Percentiles rank a stretch among this genome's conserved stretches.
Conservation (phyloP, 208 protist species). For the Blechomonas ayalai region DNA sequence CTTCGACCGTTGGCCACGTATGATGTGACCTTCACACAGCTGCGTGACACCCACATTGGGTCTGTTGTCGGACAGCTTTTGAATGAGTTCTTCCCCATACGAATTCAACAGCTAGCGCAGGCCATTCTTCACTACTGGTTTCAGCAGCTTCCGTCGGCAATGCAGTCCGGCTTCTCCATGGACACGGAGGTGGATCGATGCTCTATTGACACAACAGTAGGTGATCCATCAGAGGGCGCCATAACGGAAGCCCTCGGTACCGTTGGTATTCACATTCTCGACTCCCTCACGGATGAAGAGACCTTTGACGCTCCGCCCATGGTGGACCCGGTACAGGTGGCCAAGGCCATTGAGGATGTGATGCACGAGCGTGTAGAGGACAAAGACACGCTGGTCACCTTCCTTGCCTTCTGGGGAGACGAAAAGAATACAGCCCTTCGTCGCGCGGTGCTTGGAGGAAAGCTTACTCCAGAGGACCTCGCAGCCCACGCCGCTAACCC, state of each 20-base stretch:
- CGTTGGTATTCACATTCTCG: slow-evolving; percentile 52
- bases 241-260: slow-evolving; percentile 18
- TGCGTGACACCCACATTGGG: slow-evolving; percentile 38
- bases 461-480: slow-evolving; percentile 37
- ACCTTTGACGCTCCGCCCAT: slow-evolving; percentile 27
- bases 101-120: slow-evolving; percentile 32
- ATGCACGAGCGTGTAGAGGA: slow-evolving; percentile 14
- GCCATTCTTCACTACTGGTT: slow-evolving; percentile 78
- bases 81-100: slow-evolving; percentile 20
- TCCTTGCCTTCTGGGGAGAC: slow-evolving; percentile 24
- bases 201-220: slow-evolving; percentile 34
- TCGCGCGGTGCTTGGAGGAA: slow-evolving; percentile 35
- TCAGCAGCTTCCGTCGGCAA: slow-evolving; percentile 25
- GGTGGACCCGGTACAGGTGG: slow-evolving; percentile 21
- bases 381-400: slow-evolving; percentile 23
- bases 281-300: slow-evolving; percentile 68
- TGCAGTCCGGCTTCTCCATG: slow-evolving; percentile 24
- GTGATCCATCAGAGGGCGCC: slow-evolving; percentile 13
- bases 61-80: slow-evolving; percentile 53
- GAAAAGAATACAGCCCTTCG: slow-evolving; percentile 29
- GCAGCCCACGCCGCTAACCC: slow-evolving; percentile 24
- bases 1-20: slow-evolving; percentile 30
- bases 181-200: slow-evolving; percentile 36
- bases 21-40: slow-evolving; percentile 53
- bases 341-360: slow-evolving; percentile 23